Conservation (phyloP, 2,329 filamentous ascomycete species). For the Hymenotorrendiella dingleyae region DNA sequence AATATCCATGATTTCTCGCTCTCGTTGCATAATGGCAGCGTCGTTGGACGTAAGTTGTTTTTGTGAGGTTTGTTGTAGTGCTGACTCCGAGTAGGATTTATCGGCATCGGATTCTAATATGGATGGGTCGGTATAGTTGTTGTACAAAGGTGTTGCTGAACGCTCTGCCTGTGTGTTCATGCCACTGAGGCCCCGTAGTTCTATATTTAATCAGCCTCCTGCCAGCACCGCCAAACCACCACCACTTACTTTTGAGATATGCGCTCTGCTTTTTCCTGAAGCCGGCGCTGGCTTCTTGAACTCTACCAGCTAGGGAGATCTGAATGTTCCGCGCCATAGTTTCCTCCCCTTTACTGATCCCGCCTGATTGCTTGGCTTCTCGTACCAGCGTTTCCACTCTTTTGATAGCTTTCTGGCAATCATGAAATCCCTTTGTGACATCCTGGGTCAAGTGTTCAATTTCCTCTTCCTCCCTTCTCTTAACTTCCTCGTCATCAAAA, state of each 20-base stretch:
- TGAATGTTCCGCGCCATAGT: slow-evolving; percentile 96
- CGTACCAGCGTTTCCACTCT: slow-evolving; percentile 81
- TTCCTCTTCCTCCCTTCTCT: slow-evolving; percentile 77
- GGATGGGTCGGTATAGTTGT: slow-evolving; percentile 72
- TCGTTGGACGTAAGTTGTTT: slow-evolving; percentile 70
- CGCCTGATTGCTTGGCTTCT: slow-evolving; percentile 67
- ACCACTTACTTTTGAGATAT: slow-evolving; percentile 88
- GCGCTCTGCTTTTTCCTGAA: slow-evolving; percentile 97
- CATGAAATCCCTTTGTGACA: slow-evolving; percentile 83
- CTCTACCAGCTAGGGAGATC: slow-evolving; percentile 77
- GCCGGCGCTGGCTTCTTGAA: slow-evolving; percentile 84
- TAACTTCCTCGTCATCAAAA: slow-evolving; percentile 91
- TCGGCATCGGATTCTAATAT: slow-evolving; percentile 92
- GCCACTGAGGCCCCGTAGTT: slow-evolving; percentile 68
- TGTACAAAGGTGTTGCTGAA: slow-evolving; percentile 43
- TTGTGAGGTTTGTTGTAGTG: slow-evolving; percentile 68
- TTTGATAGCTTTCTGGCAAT: slow-evolving; percentile 84
- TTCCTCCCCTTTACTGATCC: slow-evolving; percentile 77
- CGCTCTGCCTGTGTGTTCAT: slow-evolving; percentile 49
- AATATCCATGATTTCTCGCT: slow-evolving; percentile 96
- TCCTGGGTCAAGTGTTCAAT: slow-evolving; percentile 88
- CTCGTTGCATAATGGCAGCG: slow-evolving; percentile 78
- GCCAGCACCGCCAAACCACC: no score
- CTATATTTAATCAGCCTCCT: slow-evolving; percentile 41
- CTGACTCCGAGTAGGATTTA: slow-evolving; percentile 83